Conservation (phyloP, 345 rosid species). For the Eucalyptus grandis region DNA sequence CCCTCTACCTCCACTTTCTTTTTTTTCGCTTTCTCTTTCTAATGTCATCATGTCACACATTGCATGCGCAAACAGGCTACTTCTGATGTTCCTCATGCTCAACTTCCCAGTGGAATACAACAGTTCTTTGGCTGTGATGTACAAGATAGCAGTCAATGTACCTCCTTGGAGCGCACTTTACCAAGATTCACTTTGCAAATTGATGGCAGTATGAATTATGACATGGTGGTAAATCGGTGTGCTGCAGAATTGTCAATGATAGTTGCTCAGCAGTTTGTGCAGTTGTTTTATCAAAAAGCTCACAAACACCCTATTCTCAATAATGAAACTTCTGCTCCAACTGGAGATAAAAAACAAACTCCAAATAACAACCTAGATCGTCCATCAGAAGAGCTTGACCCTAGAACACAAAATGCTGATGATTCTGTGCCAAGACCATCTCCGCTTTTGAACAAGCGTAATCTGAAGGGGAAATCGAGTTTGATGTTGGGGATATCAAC, state of each 20-base stretch:
- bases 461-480: slow-evolving; percentile 60
- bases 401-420: slow-evolving; percentile 8
- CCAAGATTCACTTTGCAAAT: slow-evolving; percentile 57
- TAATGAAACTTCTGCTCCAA: slow-evolving; percentile 6
- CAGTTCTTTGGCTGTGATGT: slow-evolving; percentile 56
- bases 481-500: slow-evolving; percentile 57
- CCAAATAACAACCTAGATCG: not conserved
- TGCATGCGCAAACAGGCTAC: slow-evolving; percentile 53
- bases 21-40: not conserved
- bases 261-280: slow-evolving; percentile 49
- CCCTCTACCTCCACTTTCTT: not conserved
- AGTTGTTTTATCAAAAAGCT: slow-evolving; percentile 48
- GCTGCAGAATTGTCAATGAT: slow-evolving; percentile 60
- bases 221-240: slow-evolving; percentile 44
- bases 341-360: slow-evolving; percentile 5
- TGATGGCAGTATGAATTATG: slow-evolving; percentile 36
- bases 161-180: slow-evolving; percentile 27
- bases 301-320: slow-evolving; percentile 18
- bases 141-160: slow-evolving; percentile 25
- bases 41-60: not conserved
- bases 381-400: slow-evolving; percentile 12
- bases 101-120: slow-evolving; percentile 50
- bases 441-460: slow-evolving; percentile 29
- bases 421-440: slow-evolving; percentile 20
- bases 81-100: slow-evolving; percentile 51